These are phyloP conservation scores for Sugiyamaella lignohabitans DNA, from an alignment of 805 yeast genomes.

Conservation along the genomic window DNA sequence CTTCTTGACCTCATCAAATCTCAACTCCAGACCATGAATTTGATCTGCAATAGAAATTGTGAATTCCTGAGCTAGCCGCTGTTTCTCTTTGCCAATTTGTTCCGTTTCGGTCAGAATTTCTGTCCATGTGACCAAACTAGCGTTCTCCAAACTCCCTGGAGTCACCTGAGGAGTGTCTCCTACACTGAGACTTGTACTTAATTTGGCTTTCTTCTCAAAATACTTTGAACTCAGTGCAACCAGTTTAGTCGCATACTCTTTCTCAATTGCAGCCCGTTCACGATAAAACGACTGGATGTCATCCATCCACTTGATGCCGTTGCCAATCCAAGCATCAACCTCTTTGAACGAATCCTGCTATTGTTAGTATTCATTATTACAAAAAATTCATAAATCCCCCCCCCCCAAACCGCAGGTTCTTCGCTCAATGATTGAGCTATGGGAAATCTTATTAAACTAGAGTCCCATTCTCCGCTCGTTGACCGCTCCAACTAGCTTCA, in stretches of 20 bases:
- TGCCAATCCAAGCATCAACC: conserved; percentile 44
- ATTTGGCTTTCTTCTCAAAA: conserved; percentile 68
- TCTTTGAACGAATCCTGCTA: conserved; percentile 64
- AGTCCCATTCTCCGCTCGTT: too few relatives aligned
- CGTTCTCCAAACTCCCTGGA: conserved; percentile 90
- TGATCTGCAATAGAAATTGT: conserved; percentile 55
- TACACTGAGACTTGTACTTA: conserved; percentile 63
- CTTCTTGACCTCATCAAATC: conserved; percentile 48
- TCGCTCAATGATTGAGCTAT: too few relatives aligned
- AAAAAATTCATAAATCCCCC: too few relatives aligned
- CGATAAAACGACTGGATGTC: conserved; percentile 80
- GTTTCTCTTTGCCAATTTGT: conserved; percentile 60
- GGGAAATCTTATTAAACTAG: too few relatives aligned
- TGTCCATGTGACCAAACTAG: conserved; percentile 83
- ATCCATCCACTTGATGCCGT: conserved; percentile 64
- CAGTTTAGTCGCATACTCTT: conserved; percentile 70
- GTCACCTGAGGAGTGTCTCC: conserved; percentile 89
- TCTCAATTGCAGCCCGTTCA: conserved; percentile 76
- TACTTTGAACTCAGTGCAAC: conserved; percentile 58
- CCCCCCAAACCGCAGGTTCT: too few relatives aligned
- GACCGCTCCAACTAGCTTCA: too few relatives aligned
- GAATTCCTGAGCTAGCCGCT: conserved; percentile 53
- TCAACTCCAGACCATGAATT: conserved; percentile 45
- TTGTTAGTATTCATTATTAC: too few relatives aligned
- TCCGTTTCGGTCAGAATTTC: conserved; percentile 83